Evolutionary conservation across 1,284 basidiomycete genomes (phyloP), one percentile per base, ranked within the genome.

Genomic region (Cryptococcus sp.): DNA sequence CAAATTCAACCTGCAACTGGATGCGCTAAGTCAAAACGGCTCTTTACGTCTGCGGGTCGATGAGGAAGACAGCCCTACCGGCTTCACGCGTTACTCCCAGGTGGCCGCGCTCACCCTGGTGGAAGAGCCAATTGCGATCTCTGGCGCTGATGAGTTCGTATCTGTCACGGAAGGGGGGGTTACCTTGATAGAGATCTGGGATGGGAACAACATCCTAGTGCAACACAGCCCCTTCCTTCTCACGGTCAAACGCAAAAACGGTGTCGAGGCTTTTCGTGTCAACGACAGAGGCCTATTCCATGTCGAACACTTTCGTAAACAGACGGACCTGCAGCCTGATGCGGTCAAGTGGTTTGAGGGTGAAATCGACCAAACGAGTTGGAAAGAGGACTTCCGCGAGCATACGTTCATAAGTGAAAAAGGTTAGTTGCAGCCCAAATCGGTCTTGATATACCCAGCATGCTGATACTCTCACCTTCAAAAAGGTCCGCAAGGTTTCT

Each of bases 261-360:
- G 85, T 58, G 91, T 89, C 6, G 86, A 85, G 67, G 87, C 89
- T 57, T 89, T 98, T 55, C 86, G 94, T 3, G 79, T 99, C 53
- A 99, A 99, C 70, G 92, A 91, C 11, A 83, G 87, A 44, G 89
- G 89, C 0, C 82, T 99, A 26, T 81, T 99, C 66, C 93, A 99
- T 73, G 93, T 99, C 91, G 96, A 99, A 74, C 96, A 99, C 77
- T 98, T 93, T 82, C 84, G 93, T 55, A 82, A 81, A 34, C 91
- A 92, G 78, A 75, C 82, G 75, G 75, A 78, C n/a, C 68, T 67
- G 50, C 73, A 80, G 54, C 50, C 52, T 10, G 82, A 81, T 50
- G 73, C 75, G 50, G 58, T 65, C 2, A 54, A 93, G 73, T 87
- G 90, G 23, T 81, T 81, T 29, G 87, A 93, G 63, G 89, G 89